A percentile compares a stretch with the other conserved stretches of the same genome.
phyloP scores from a whole-genome alignment of 1,284 basidiomycete genomes.

The Boletellus deceptivus region DNA sequence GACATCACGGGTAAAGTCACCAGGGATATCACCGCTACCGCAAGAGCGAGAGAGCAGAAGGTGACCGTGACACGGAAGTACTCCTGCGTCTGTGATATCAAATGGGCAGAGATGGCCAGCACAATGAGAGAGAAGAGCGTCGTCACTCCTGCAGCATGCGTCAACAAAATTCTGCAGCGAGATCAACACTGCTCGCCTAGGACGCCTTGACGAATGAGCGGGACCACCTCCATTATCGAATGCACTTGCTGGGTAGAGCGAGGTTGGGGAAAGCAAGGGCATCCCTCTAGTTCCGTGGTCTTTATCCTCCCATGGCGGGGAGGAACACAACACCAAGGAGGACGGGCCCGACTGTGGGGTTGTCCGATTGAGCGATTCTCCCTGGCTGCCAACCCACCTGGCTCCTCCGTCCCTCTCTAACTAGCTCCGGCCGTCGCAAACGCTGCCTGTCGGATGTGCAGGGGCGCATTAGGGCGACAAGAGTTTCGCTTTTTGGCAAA shows the following conservation, averaged over 20 bases:
- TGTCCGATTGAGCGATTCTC: neutral
- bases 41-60: constrained; percentile 45
- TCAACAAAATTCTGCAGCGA: constrained; percentile 4
- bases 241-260: neutral
- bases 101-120: constrained; percentile 35
- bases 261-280: neutral
- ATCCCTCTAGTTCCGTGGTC: neutral
- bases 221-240: constrained; percentile 20
- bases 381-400: neutral
- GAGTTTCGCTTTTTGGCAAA: too few species aligned
- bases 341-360: neutral
- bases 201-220: constrained; percentile 20
- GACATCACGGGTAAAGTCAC: constrained; percentile 48
- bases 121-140: constrained; percentile 37
- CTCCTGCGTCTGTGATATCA: constrained; percentile 28
- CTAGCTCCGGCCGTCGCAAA: neutral
- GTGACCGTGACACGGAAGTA: constrained; percentile 15
- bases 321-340: neutral
- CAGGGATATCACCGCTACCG: constrained; percentile 42
- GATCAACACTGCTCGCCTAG: constrained; percentile 18
- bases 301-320: constrained; percentile 10
- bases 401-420: too few species aligned
- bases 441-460: neutral
- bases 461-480: too few species aligned
- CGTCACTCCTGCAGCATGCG: constrained; percentile 16